Conservation (phyloP, 345 rosid genomes). For the Garcia nutans region DNA sequence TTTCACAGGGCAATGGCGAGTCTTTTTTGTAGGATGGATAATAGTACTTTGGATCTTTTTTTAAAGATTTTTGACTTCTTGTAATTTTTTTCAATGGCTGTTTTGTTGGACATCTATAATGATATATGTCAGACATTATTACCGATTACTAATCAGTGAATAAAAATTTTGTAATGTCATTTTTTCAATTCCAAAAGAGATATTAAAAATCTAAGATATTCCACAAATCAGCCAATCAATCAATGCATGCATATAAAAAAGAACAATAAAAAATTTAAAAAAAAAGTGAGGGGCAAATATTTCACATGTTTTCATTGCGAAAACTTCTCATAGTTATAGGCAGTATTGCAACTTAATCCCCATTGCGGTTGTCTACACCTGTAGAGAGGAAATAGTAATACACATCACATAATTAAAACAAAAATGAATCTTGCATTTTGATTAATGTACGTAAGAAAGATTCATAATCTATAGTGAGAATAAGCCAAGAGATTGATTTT, state of each 20-base stretch:
- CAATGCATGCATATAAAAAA: background rate
- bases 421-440: background rate
- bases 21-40: too few species aligned
- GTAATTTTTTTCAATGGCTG: too few species aligned
- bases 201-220: background rate
- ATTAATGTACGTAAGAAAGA: background rate
- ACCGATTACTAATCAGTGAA: background rate
- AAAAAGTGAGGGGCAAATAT: background rate
- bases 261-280: background rate
- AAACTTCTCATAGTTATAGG: slow-evolving; percentile 75
- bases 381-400: background rate
- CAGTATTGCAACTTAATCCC: slow-evolving; percentile 64
- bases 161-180: background rate
- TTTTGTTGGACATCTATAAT: background rate
- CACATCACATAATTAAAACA: background rate
- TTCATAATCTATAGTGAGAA: too few species aligned
- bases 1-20: too few species aligned
- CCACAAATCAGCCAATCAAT: background rate
- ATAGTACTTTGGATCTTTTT: too few species aligned
- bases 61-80: too few species aligned
- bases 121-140: slow-evolving; percentile 47
- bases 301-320: slow-evolving; percentile 62
- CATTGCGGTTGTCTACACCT: slow-evolving; percentile 92
- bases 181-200: background rate
- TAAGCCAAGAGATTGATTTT: too few species aligned